Percentiles rank a stretch among this genome's conserved stretches.
Conservation (phyloP, 2,329 filamentous ascomycete species). For the Alternaria dauci region DNA sequence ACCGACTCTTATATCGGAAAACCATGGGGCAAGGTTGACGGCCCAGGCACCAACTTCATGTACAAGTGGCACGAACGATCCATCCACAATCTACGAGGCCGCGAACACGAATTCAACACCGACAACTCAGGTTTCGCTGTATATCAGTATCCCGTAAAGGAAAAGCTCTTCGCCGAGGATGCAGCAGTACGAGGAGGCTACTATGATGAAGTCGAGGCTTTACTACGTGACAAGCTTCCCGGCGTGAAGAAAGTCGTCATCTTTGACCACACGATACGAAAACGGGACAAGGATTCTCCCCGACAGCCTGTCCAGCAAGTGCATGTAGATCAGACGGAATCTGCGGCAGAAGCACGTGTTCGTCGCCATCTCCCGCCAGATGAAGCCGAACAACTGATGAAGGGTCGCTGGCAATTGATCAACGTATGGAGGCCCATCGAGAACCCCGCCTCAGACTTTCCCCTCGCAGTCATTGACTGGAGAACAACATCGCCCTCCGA, state of each 20-base stretch:
- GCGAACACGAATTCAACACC: slow-evolving; percentile 61
- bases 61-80: slow-evolving; percentile 56
- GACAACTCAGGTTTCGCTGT: slow-evolving; percentile 68
- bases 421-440: slow-evolving; percentile 76
- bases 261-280: slow-evolving; percentile 76
- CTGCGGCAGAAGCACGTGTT: slow-evolving; percentile 68
- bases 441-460: slow-evolving; percentile 69
- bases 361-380: slow-evolving; percentile 65
- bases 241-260: slow-evolving; percentile 70
- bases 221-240: slow-evolving; percentile 64
- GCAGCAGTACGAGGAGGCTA: slow-evolving; percentile 63
- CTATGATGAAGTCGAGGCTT: slow-evolving; percentile 67
- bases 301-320: slow-evolving; percentile 74
- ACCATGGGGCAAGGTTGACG: slow-evolving; percentile 73
- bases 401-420: slow-evolving; percentile 70
- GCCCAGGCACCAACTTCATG: slow-evolving; percentile 63
- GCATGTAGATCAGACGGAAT: slow-evolving; percentile 75
- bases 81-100: slow-evolving; percentile 65
- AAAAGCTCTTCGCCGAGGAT: slow-evolving; percentile 66
- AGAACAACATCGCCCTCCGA: slow-evolving; percentile 65
- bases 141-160: slow-evolving; percentile 60
- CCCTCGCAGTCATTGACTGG: slow-evolving; percentile 74
- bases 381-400: slow-evolving; percentile 66
- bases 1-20: slow-evolving; percentile 60
- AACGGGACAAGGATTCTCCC: slow-evolving; percentile 61